Conservation (phyloP, 495 filamentous ascomycete species). For the Penicillium simplicissimum region DNA sequence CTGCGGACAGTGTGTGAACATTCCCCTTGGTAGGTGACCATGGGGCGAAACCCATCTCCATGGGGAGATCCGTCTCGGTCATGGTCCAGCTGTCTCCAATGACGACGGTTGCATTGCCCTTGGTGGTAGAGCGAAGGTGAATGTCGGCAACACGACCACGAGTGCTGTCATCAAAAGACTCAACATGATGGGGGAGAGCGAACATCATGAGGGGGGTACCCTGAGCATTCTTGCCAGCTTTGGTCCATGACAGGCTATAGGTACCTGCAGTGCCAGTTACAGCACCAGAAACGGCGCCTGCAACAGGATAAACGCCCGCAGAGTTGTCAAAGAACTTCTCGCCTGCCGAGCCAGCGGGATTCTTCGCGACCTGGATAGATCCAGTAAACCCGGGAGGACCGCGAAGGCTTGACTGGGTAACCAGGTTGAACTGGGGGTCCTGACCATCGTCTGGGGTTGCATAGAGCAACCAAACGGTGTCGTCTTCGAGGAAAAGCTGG, state of each 20-base stretch:
- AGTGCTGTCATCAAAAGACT: conserved; percentile 68
- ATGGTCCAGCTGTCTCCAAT: conserved; percentile 78
- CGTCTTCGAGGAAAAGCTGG: conserved; percentile 68
- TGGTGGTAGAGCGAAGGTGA: conserved; percentile 78
- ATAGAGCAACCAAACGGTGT: conserved; percentile 78
- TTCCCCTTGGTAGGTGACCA: conserved; percentile 63
- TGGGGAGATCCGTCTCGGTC: conserved; percentile 70
- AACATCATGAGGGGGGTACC: conserved; percentile 72
- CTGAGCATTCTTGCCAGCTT: conserved; percentile 55
- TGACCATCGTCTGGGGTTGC: conserved; percentile 53
- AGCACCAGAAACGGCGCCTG: conserved; percentile 61
- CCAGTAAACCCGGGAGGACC: conserved; percentile 62
- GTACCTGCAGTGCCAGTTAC: conserved; percentile 58
- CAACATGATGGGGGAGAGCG: conserved; percentile 82
- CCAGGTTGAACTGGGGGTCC: conserved; percentile 50
- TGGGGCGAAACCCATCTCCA: conserved; percentile 71
- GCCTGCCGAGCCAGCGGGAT: conserved; percentile 55
- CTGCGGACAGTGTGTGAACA: conserved; percentile 49
- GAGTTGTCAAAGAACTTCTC: conserved; percentile 73
- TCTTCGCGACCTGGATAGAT: conserved; percentile 79
- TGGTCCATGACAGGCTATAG: conserved; percentile 73
- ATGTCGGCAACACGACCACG: conserved; percentile 54
- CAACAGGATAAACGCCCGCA: conserved; percentile 70
- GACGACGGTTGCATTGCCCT: conserved; percentile 75
- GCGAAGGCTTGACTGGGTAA: conserved; percentile 47